Conservation (phyloP, 2,329 filamentous ascomycete genomes). For the Microsporum audouinii region DNA sequence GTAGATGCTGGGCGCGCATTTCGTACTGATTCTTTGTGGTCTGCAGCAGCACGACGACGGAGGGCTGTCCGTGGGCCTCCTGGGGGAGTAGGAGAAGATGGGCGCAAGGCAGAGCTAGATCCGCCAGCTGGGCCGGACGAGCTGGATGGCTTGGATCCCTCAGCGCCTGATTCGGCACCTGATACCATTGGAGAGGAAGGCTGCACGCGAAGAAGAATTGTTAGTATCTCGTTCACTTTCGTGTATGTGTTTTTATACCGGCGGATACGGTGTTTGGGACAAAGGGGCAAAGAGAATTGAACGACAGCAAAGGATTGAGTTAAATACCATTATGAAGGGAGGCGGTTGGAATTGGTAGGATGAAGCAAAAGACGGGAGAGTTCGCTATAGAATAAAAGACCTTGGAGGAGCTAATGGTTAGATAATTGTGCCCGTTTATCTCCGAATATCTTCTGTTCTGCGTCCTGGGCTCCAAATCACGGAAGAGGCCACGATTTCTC, state of each 20-base stretch:
- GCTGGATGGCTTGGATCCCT: constrained; percentile 33
- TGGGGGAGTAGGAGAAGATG: constrained; percentile 76
- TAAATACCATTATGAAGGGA: neutral
- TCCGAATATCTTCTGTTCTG: neutral
- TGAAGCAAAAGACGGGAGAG: neutral
- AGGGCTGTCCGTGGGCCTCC: constrained; percentile 93
- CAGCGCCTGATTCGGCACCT: constrained; percentile 44
- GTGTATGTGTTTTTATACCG: neutral
- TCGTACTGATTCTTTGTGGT: constrained; percentile 93
- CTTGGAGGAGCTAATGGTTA: neutral
- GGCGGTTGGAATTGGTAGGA: neutral
- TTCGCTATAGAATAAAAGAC: neutral
- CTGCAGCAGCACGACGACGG: constrained; percentile 85
- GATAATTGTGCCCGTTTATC: neutral
- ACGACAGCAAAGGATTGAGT: neutral
- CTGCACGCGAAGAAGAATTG: neutral
- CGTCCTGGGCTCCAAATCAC: neutral
- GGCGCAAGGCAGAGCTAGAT: constrained; percentile 60
- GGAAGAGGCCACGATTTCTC: constrained; percentile 3
- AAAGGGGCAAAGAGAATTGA: neutral
- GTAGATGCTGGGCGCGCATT: constrained; percentile 90
- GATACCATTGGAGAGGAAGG: constrained; percentile 29
- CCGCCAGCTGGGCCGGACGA: constrained; percentile 46
- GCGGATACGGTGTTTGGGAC: neutral
- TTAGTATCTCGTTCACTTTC: neutral